Evolutionary conservation across 495 filamentous ascomycete species (phyloP).

Genomic region (Neohortaea acidophila): DNA sequence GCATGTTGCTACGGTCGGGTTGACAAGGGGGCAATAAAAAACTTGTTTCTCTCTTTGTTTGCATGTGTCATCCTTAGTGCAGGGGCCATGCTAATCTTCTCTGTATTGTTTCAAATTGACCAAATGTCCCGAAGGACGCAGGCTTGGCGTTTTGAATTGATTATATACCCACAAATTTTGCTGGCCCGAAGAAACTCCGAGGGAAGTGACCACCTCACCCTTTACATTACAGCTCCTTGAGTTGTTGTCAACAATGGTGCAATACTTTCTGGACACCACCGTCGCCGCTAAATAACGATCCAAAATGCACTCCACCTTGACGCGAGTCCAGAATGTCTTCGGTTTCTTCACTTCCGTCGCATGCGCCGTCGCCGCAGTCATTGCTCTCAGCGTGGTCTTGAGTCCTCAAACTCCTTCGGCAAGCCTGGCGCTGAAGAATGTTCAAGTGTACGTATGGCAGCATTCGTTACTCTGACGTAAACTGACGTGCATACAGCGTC

Average conservation of each 20-base stretch:
- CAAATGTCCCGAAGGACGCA: constrained; percentile 21
- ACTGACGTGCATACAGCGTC: constrained; percentile 37
- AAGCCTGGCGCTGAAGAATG: constrained; percentile 52
- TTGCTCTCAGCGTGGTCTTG: constrained; percentile 65
- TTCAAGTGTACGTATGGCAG: constrained; percentile 59
- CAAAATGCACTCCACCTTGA: constrained; percentile 70
- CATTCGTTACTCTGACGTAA: neutral
- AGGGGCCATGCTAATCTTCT: constrained; percentile 99
- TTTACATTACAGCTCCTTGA: too few relatives aligned
- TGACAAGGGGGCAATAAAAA: too few relatives aligned
- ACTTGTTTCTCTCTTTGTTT: constrained; percentile 3
- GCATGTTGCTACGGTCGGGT: too few relatives aligned
- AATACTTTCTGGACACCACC: neutral
- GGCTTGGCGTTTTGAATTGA: neutral
- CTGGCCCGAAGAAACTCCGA: neutral
- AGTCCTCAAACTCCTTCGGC: constrained; percentile 51
- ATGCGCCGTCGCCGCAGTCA: constrained; percentile 59
- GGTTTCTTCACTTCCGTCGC: constrained; percentile 95
- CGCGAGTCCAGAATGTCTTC: constrained; percentile 80
- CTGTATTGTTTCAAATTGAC: constrained; percentile 49
- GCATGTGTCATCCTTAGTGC: constrained; percentile 97
- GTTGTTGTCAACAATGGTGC: too few relatives aligned
- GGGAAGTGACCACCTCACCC: neutral
- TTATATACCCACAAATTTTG: constrained; percentile 1
- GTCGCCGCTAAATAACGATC: neutral